Conservation (phyloP, 2,329 filamentous ascomycete genomes). For the Aspergillus arachidicola region DNA sequence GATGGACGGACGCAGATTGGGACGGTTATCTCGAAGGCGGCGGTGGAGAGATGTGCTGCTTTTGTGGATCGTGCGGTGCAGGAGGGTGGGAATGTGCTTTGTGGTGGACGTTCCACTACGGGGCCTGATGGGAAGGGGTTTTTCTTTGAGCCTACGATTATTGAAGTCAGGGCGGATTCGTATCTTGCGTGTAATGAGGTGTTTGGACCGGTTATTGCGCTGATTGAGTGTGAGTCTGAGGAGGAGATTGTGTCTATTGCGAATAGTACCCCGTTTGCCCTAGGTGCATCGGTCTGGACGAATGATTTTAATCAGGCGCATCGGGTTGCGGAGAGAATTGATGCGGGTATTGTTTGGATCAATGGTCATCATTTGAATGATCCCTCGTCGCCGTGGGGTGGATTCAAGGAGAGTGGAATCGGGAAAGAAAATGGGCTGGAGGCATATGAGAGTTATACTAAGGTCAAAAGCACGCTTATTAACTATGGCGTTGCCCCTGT, state of each 20-base stretch:
- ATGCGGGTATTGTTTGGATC: conserved; percentile 52
- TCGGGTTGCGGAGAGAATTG: conserved; percentile 49
- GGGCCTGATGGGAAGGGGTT: conserved; percentile 56
- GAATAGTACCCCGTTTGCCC: conserved; percentile 54
- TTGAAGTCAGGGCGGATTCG: conserved; percentile 27
- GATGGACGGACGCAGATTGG: conserved; percentile 66
- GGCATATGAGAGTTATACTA: conserved; percentile 61
- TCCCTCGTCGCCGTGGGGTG: conserved; percentile 71
- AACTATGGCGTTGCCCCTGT: conserved; percentile 68
- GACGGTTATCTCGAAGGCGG: conserved; percentile 57
- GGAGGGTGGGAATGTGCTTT: conserved; percentile 46
- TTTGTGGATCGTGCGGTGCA: conserved; percentile 34
- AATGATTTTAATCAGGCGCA: conserved; percentile 53
- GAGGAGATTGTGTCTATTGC: conserved; percentile 51
- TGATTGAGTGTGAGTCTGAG: conserved; percentile 52
- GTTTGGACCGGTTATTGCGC: conserved; percentile 56
- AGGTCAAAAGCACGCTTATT: conserved; percentile 46
- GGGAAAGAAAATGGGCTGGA: conserved; percentile 74
- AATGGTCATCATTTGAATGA: conserved; percentile 70
- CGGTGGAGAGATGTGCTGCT: conserved; percentile 43
- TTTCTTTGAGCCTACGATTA: conserved; percentile 52
- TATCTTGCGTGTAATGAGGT: conserved; percentile 46
- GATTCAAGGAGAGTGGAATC: conserved; percentile 65
- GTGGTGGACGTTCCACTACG: conserved; percentile 49
- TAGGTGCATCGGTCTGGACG: conserved; percentile 56